Evolutionary conservation across 805 yeast species (phyloP), one percentile per base, ranked within the genome.

Genomic region (Ogataea siamensis): DNA sequence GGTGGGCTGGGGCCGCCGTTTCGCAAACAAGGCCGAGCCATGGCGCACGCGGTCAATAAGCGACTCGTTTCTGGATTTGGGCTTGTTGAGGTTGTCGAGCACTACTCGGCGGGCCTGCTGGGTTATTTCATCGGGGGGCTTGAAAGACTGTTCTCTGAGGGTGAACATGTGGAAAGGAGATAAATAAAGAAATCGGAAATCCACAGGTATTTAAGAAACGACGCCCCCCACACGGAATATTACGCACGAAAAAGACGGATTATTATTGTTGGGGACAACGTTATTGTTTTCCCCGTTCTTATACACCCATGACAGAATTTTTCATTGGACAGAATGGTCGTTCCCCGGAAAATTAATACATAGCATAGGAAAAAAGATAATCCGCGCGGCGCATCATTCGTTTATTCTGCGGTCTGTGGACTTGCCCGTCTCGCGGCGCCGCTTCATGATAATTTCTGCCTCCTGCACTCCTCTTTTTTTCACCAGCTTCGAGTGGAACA

Each of bases 401-500:
- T 29, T 43, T 21, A 57, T 51, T 26, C 64, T 45, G 25, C 67
- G 47, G 38, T 63, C 64, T 2, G 38, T 40, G 18, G 54, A 47
- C 17, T 53, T 49, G 8, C 65, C 67, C 10, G 43, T 44, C n/a
- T 42, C 57, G 29, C 57, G 46, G 34, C 65, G 50, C 35, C 50
- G 50, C 26, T 37, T 42, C 51, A 71, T 58, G 22, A 66, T 55
- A 9, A 47, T 53, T 10, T 62, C 67, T 5, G 79, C 79, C 20
- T 54, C 65, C 5, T 59, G 60, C 3, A 47, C 36, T 2, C 79
- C 80, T 43, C 65, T 58, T 43, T 66, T 72, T 47, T 70, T 79
- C 4, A 70, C 63, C 39, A 83, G 54, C 53, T 83, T 83, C 11
- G 83, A 70, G 54, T 73, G 81, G 51, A 79, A 83, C 32, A 89